Evolutionary conservation across 2,329 filamentous ascomycete species (phyloP), one percentile per base, ranked within the genome.

Genomic region (Xylariaceae sp.): DNA sequence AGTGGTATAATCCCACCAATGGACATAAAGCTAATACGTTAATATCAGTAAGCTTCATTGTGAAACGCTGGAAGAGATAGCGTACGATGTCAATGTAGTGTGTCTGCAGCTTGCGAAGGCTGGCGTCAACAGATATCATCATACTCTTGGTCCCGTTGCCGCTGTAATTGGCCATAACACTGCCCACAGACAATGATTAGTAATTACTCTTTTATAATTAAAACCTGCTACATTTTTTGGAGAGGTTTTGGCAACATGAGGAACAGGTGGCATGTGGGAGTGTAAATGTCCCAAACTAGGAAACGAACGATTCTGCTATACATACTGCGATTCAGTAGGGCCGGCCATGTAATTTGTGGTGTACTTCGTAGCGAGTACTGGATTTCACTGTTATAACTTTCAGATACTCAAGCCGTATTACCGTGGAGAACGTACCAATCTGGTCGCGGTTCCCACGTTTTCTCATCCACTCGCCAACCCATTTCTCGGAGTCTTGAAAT

Each of bases 391-490:
- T n/a, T n/a, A n/a, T n/a, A n/a, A n/a, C n/a, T n/a, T 26, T 33
- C 13, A 20, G 11, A 33, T 33, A 15, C 8, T 33, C 30, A 33
- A 3, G 8, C 8, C 8, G n/a, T n/a, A n/a, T n/a, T n/a, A n/a
- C n/a, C n/a, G n/a, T n/a, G n/a, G n/a, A n/a, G n/a, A 4, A 65
- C 74, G 59, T 62, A 78, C 78, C 76, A 68, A 90, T 81, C 65
- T 87, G 75, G 60, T 89, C 85, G n/a, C 88, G 80, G 53, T 81
- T 82, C 13, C 78, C 76, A 7, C 83, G 79, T 57, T 79, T 77
- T 63, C 77, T 75, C 82, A 88, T 86, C 86, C 86, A 90, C 61
- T 87, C 84, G 27, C 87, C 87, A 51, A 90, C 74, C 82, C 85
- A 87, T 45, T 64, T 70, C 69, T 89, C 87, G 1, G 82, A 82